Evolutionary conservation across 2,329 filamentous ascomycete genomes (phyloP).

Genomic region (Diplodia scrobiculata): DNA sequence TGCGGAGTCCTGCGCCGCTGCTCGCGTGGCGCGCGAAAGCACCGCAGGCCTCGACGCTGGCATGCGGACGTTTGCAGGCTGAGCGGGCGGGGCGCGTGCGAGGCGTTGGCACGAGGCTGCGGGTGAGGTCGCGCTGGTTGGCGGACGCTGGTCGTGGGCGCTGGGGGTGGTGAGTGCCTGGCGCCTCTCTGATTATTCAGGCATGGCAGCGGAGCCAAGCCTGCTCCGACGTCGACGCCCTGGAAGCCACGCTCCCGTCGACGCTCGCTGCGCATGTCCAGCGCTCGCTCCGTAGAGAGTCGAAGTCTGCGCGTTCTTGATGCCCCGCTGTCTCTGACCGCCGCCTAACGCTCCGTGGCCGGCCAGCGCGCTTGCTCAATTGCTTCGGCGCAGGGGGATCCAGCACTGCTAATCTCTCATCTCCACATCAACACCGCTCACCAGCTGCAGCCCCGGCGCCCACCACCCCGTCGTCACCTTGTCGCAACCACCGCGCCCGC

Average conservation of each 20-base stretch:
- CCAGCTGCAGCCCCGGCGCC: conserved; percentile 22
- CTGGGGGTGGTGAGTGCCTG: not conserved
- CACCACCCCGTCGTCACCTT: conserved; percentile 45
- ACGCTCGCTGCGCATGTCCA: conserved; percentile 8
- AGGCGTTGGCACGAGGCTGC: conserved; percentile 6
- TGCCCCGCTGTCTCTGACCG: conserved; percentile 33
- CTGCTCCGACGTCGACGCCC: conserved; percentile 23
- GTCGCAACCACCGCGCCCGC: conserved; percentile 48
- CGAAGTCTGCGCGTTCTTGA: conserved; percentile 21
- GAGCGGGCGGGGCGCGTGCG: not conserved
- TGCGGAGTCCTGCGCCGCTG: not conserved
- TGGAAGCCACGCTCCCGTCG: conserved; percentile 10
- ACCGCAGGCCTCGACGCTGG: not conserved
- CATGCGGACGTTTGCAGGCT: not conserved
- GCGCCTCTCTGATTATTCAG: conserved; percentile 20
- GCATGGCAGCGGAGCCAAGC: conserved; percentile 16
- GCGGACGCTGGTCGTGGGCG: not conserved
- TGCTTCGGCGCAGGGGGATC: conserved; percentile 32
- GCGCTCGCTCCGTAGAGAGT: conserved; percentile 18
- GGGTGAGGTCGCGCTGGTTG: not conserved
- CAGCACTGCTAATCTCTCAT: conserved; percentile 28
- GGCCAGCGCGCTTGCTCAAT: conserved; percentile 37
- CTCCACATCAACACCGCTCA: conserved; percentile 27
- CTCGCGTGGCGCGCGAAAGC: conserved; percentile 10
- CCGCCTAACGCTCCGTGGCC: conserved; percentile 35